These are phyloP conservation scores for Trichoderma koningiopsis DNA, from an alignment of 2,329 filamentous ascomycete genomes.

Conservation along the genomic window DNA sequence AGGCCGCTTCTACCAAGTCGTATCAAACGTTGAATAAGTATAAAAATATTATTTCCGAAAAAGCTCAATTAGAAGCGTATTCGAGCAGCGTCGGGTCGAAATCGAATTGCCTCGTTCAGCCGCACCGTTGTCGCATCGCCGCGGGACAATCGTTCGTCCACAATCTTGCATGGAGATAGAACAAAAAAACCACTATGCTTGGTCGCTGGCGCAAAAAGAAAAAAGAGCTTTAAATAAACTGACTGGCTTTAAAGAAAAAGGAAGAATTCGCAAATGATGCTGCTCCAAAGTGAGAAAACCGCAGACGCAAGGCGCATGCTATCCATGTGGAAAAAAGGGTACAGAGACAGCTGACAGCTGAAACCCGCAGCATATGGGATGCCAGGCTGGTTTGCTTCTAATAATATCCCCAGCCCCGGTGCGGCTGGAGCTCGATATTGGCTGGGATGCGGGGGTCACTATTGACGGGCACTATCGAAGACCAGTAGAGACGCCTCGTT, in stretches of 20 bases:
- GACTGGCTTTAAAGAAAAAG: neutral
- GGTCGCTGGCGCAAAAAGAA: neutral
- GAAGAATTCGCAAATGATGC: neutral
- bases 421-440: conserved; percentile 18
- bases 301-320: neutral
- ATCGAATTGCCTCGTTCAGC: conserved; percentile 17
- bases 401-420: conserved; percentile 17
- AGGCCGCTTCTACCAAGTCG: neutral
- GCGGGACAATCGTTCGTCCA: neutral
- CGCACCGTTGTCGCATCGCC: conserved; percentile 22
- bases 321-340: neutral
- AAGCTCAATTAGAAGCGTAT: neutral
- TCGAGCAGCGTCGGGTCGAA: neutral
- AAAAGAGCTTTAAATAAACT: neutral
- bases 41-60: neutral
- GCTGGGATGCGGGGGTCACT: conserved; percentile 5
- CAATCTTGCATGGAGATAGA: neutral
- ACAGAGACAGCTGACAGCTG: conserved; percentile 13
- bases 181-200: conserved; percentile 2
- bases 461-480: neutral
- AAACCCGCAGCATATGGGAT: conserved; percentile 5
- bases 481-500: conserved; percentile 6
- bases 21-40: neutral
- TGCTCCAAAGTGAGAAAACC: neutral
- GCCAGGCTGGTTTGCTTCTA: neutral